Conservation (phyloP, 2,329 filamentous ascomycete genomes). For the Colletotrichum sp. region DNA sequence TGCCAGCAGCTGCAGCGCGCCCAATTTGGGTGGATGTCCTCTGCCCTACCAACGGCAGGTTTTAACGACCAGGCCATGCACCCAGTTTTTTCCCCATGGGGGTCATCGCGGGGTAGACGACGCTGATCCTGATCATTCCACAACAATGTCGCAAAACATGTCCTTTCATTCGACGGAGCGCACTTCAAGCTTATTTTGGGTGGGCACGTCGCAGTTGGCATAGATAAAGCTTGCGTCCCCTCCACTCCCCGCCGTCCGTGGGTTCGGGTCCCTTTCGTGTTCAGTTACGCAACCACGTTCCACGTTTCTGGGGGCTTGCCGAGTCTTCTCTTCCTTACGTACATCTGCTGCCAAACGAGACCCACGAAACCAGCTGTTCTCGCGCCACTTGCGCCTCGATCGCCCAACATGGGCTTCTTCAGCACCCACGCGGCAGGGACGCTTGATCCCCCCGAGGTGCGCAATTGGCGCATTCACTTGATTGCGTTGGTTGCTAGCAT, state of each 20-base stretch:
- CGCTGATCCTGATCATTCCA: slow-evolving; percentile 11
- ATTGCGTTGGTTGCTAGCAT: slow-evolving; percentile 31
- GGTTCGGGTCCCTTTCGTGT: not conserved
- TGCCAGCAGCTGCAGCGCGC: not conserved
- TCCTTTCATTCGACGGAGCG: not conserved
- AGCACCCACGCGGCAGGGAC: slow-evolving; percentile 31
- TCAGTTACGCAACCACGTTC: not conserved
- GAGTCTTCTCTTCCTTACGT: not conserved
- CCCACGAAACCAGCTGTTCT: not conserved
- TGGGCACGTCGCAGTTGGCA: slow-evolving; percentile 1
- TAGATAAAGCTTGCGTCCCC: slow-evolving; percentile 19
- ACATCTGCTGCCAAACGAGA: not conserved
- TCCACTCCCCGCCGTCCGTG: not conserved
- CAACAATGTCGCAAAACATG: not conserved
- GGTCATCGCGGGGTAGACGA: slow-evolving; percentile 14
- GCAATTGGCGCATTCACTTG: slow-evolving; percentile 31
- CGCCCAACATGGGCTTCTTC: slow-evolving; percentile 25
- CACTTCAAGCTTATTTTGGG: slow-evolving; percentile 8
- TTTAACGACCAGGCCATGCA: slow-evolving; percentile 4
- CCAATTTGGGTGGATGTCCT: not conserved
- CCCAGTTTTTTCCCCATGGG: slow-evolving; percentile 12
- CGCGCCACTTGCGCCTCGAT: not conserved
- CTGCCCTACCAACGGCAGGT: not conserved
- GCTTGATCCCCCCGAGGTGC: slow-evolving; percentile 27
- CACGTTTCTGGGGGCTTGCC: not conserved